Evolutionary conservation across 768 basidiomycete species (phyloP).

Genomic region (Rhodotorula graminis): DNA sequence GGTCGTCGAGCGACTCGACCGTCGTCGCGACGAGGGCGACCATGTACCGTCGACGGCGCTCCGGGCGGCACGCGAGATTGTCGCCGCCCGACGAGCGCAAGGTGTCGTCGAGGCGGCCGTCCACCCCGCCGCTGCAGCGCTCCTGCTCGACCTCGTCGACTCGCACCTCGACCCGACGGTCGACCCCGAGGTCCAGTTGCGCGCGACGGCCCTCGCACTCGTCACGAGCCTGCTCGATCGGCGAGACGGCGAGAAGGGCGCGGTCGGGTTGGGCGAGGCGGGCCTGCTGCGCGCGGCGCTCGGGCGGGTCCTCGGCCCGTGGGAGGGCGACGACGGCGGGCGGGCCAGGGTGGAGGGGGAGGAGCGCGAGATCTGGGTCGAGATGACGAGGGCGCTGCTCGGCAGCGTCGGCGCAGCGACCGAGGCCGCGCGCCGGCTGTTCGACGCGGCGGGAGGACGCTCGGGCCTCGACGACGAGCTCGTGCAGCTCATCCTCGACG

Average conservation of each 20-base stretch:
- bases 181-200: neutral
- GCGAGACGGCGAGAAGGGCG: neutral
- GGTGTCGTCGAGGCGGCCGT: neutral
- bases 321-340: neutral
- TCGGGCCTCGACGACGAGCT: neutral
- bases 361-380: neutral
- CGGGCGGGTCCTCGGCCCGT: neutral
- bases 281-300: conserved; percentile 1
- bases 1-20: neutral
- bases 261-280: neutral
- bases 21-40: no score
- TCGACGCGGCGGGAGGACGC: neutral
- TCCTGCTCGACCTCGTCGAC: conserved; percentile 9
- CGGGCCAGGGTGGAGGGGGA: neutral
- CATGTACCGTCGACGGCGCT: neutral
- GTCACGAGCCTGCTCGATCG: neutral
- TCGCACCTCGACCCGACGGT: conserved; percentile 6
- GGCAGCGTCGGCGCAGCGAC: neutral
- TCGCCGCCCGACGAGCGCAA: neutral
- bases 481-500: neutral
- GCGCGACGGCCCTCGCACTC: neutral
- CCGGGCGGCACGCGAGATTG: neutral
- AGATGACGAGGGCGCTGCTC: neutral
- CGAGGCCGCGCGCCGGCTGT: neutral
- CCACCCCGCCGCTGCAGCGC: neutral